phyloP scores from a whole-genome alignment of 2,329 filamentous ascomycete genomes.

The Penicillium thymicola region DNA sequence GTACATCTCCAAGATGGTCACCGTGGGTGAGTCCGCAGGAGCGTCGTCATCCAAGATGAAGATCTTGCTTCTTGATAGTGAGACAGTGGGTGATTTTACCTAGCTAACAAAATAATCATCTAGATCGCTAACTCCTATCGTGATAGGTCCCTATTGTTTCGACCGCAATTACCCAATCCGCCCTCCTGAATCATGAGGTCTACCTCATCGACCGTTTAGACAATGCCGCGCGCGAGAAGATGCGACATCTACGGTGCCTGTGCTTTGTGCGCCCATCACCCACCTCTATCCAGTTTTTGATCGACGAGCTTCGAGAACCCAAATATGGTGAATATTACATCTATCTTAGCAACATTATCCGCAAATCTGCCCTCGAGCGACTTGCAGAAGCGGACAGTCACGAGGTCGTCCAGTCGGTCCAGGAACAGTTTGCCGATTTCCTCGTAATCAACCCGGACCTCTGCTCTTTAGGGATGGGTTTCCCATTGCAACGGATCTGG shows the following conservation, averaged over 20 bases:
- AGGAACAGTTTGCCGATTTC: constrained; percentile 96
- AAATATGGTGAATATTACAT: constrained; percentile 97
- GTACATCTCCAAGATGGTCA: constrained; percentile 96
- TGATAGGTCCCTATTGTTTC: constrained; percentile 79
- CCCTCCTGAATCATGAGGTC: constrained; percentile 91
- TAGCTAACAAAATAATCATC: constrained; percentile 5
- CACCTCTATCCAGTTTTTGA: constrained; percentile 86
- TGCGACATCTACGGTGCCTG: constrained; percentile 91
- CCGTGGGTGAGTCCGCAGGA: constrained; percentile 68
- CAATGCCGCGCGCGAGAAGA: constrained; percentile 86
- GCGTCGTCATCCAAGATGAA: constrained; percentile 86
- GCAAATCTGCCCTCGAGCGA: constrained; percentile 91
- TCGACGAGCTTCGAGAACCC: constrained; percentile 92
- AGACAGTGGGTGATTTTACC: constrained; percentile 66
- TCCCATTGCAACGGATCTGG: constrained; percentile 76
- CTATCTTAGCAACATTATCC: constrained; percentile 96
- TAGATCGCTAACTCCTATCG: constrained; percentile 23
- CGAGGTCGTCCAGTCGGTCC: constrained; percentile 88
- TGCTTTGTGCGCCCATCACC: constrained; percentile 90
- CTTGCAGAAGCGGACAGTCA: constrained; percentile 96
- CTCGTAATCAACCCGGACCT: constrained; percentile 92
- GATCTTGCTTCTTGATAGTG: constrained; percentile 87
- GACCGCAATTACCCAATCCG: constrained; percentile 91
- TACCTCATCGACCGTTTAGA: constrained; percentile 97
- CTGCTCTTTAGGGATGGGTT: constrained; percentile 72